phyloP scores from a whole-genome alignment of 306 rosid species.

The Begonia peltatifolia region DNA sequence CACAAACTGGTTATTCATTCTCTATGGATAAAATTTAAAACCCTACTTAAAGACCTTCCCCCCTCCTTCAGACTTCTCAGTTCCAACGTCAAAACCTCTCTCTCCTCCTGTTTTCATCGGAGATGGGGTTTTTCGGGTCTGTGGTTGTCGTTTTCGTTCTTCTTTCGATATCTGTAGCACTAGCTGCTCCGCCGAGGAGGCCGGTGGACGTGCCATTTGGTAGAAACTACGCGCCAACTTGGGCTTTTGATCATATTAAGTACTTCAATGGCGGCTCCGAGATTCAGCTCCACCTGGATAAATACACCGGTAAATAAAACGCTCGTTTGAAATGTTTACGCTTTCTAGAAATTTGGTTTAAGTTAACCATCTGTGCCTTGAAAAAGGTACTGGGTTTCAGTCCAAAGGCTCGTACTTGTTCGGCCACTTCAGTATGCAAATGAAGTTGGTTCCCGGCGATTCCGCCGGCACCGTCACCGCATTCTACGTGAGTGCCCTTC shows the following conservation, averaged over 20 bases:
- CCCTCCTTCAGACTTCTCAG: too few relatives aligned
- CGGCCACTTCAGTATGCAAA: constrained; percentile 46
- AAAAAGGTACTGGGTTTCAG: constrained; percentile 47
- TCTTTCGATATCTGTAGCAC: too few relatives aligned
- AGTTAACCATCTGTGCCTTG: too few relatives aligned
- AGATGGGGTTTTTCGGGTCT: too few relatives aligned
- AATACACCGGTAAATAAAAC: constrained; percentile 65
- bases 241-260: constrained; percentile 85
- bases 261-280: constrained; percentile 54
- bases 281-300: constrained; percentile 60
- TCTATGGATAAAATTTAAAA: too few relatives aligned
- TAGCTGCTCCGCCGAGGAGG: constrained; percentile 11
- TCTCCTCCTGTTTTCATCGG: too few relatives aligned
- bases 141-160: too few relatives aligned
- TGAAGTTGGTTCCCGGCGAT: constrained; percentile 47
- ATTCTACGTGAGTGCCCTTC: constrained; percentile 31
- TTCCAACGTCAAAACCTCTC: too few relatives aligned
- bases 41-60: too few relatives aligned
- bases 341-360: too few relatives aligned
- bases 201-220: constrained; percentile 46
- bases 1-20: too few relatives aligned
- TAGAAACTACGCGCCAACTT: constrained; percentile 60
- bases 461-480: constrained; percentile 81
- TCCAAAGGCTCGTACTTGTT: constrained; percentile 46
- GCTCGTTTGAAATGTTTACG: too few relatives aligned